Evolutionary conservation across 73 alveolate species (phyloP), one percentile per base, ranked within the genome.

Genomic region (Paramecium sonneborni): DNA sequence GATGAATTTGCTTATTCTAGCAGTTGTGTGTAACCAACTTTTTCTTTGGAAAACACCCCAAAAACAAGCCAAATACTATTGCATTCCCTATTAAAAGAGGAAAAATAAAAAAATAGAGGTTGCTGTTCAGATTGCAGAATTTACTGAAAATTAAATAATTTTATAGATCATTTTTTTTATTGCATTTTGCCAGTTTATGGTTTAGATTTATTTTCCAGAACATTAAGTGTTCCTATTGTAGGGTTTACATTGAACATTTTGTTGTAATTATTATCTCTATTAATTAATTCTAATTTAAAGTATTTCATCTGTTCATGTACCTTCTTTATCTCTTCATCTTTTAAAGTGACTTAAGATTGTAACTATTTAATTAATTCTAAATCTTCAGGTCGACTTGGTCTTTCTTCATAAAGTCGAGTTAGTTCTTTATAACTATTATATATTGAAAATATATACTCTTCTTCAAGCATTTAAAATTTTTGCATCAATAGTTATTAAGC

Each of bases 251-350:
- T 88, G 69, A 88, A 95, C 96, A 95, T 92, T 93, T 97, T 96
- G 94, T 97, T 97, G 92, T 94, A 97, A 92, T 92, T 97, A 76
- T 97, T 96, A 92, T 97, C 99, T 76, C 99, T 95, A 88, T 97
- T 97, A 14, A 97, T 95, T 30, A 97, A 96, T 85, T 97, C 99
- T 32, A 97, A 93, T 95, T 97, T 97, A 93, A 97, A 97, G 96
- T 97, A 97, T 85, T 97, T 97, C 99, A 97, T 97, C 67, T 97
- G 97, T 72, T 97, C 99, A 76, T 95, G 94, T 3, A 96, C 95
- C 90, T 95, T 97, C 72, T 82, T 96, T n/a, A 96, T 62, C n/a
- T 88, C 93, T 85, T 93, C 91, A 43, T 95, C 98, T 92, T 93
- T 93, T 43, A 74, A 85, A 18, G 52, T 41, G 43, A 95, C 92